Evolutionary conservation across 1,284 basidiomycete genomes (phyloP).

Genomic region (Trametes hirsuta): DNA sequence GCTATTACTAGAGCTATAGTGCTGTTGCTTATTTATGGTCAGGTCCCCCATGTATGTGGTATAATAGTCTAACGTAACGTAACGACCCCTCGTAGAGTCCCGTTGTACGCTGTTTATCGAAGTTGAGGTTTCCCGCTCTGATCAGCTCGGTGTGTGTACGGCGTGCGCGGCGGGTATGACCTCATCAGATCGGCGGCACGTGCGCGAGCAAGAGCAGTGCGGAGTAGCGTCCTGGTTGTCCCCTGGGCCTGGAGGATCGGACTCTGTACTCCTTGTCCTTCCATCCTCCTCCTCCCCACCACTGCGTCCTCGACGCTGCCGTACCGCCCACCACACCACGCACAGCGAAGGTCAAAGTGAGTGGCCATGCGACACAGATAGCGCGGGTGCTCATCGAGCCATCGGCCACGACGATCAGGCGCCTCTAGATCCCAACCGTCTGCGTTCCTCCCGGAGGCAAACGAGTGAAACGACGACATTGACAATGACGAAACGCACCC

Average conservation of each 20-base stretch:
- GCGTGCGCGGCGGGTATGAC: neutral
- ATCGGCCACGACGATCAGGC: neutral
- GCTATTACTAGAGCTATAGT: too few relatives aligned
- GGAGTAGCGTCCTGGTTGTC: neutral
- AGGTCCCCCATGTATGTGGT: neutral
- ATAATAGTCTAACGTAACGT: neutral
- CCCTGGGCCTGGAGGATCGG: neutral
- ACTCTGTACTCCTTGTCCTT: neutral
- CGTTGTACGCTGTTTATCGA: neutral
- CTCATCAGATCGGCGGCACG: neutral
- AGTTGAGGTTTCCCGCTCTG: neutral
- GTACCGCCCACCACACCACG: neutral
- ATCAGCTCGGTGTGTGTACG: neutral
- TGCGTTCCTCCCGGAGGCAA: neutral
- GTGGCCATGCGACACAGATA: neutral
- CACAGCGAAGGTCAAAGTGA: neutral
- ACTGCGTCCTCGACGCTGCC: neutral
- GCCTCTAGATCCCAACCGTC: neutral
- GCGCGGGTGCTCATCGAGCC: neutral
- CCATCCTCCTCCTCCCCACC: neutral
- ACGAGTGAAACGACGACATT: neutral
- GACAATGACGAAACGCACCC: conserved; percentile 19
- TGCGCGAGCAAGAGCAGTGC: neutral
- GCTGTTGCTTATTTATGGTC: too few relatives aligned
- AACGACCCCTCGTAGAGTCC: neutral